These are phyloP conservation scores for Aspergillus versicolor DNA, from an alignment of 2,329 filamentous ascomycete genomes.

Conservation along the genomic window DNA sequence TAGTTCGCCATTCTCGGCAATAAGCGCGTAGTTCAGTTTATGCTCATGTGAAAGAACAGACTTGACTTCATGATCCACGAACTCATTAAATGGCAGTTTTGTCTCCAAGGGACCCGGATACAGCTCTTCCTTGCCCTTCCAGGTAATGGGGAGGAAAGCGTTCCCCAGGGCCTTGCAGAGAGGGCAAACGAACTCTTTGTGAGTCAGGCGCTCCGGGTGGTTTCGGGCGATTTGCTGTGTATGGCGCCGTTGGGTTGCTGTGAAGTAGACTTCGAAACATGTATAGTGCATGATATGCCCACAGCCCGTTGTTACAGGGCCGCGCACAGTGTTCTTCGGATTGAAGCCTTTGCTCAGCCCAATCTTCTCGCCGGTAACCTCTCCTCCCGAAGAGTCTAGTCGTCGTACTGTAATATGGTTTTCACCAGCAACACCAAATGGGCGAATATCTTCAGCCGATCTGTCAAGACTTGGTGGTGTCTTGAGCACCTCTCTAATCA, in stretches of 20 bases:
- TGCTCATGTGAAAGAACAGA: constrained; percentile 47
- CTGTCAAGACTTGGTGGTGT: constrained; percentile 81
- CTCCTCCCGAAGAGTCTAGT: constrained; percentile 68
- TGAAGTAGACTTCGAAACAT: constrained; percentile 90
- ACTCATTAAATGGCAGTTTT: constrained; percentile 63
- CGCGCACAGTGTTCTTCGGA: constrained; percentile 62
- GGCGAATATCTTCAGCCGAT: constrained; percentile 77
- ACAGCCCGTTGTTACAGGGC: constrained; percentile 85
- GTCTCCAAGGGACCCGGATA: constrained; percentile 72
- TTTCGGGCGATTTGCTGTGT: constrained; percentile 90
- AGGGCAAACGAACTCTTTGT: constrained; percentile 92
- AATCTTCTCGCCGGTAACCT: constrained; percentile 72
- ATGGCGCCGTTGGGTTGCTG: constrained; percentile 80
- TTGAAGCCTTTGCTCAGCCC: constrained; percentile 88
- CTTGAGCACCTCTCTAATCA: constrained; percentile 76
- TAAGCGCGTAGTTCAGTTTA: constrained; percentile 48
- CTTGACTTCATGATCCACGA: constrained; percentile 63
- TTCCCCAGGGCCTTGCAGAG: constrained; percentile 96
- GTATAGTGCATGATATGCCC: constrained; percentile 98
- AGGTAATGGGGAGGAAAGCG: constrained; percentile 88
- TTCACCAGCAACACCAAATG: constrained; percentile 86
- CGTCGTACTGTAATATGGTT: constrained; percentile 78
- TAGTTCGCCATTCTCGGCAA: constrained; percentile 36
- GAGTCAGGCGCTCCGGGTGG: constrained; percentile 76
- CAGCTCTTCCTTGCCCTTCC: constrained; percentile 86